phyloP scores from a whole-genome alignment of 139 green algal species.

The Volvox reticuliferus region DNA sequence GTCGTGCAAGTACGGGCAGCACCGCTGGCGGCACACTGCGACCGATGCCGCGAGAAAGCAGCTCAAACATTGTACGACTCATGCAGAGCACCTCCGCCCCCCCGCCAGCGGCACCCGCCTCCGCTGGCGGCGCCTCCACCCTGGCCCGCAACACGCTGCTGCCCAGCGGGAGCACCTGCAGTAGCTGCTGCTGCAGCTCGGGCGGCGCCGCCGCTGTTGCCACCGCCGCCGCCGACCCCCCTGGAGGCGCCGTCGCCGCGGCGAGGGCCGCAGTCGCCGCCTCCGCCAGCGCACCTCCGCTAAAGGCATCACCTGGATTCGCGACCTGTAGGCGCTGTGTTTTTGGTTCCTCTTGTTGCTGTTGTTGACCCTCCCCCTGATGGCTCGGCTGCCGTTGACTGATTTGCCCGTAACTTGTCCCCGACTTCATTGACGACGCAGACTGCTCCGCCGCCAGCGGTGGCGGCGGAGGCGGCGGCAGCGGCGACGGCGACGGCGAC shows the following conservation, averaged over 20 bases:
- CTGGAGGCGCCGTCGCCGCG: not conserved
- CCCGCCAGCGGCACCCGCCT: not conserved
- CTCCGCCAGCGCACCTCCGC: not conserved
- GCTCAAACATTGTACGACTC: conserved; percentile 42
- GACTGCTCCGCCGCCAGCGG: too few relatives aligned
- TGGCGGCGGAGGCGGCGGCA: too few relatives aligned
- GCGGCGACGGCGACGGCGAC: not conserved
- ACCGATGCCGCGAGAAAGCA: conserved; percentile 32
- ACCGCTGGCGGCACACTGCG: conserved; percentile 27
- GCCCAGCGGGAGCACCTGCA: conserved; percentile 5
- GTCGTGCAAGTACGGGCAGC: conserved; percentile 12
- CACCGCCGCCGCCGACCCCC: not conserved
- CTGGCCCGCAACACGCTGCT: not conserved
- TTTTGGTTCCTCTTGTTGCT: too few relatives aligned
- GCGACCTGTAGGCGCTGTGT: not conserved
- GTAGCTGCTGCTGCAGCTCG: not conserved
- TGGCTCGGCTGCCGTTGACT: too few relatives aligned
- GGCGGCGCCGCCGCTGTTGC: not conserved
- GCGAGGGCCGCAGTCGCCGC: not conserved
- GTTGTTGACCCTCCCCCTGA: too few relatives aligned
- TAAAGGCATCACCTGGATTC: conserved; percentile 17
- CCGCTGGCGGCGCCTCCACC: not conserved
- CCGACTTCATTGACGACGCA: not conserved
- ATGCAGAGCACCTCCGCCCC: conserved; percentile 50
- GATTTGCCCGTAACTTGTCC: too few relatives aligned